These are phyloP conservation scores for Citeromyces matritensis DNA, from an alignment of 805 yeast species.

Conservation along the genomic window DNA sequence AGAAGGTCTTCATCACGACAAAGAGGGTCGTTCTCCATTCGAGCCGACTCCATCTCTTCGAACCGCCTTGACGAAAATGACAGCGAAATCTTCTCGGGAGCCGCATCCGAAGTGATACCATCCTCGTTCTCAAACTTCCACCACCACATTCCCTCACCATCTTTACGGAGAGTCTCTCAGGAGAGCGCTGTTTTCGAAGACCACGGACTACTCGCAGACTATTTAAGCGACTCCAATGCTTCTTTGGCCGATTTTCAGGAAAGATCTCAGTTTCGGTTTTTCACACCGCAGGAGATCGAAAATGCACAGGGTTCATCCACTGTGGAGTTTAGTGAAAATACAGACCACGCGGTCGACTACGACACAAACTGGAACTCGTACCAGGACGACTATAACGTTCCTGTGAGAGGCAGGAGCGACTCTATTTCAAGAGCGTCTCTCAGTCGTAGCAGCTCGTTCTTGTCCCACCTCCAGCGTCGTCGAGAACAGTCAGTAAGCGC, in stretches of 20 bases:
- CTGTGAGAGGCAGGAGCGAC: conserved; percentile 4
- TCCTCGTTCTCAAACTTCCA: conserved; percentile 68
- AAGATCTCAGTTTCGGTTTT: conserved; percentile 53
- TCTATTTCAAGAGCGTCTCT: conserved; percentile 2
- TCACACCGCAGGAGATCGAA: conserved; percentile 71
- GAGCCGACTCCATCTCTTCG: conserved; percentile 3
- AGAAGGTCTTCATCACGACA: conserved; percentile 13
- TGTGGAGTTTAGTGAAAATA: conserved; percentile 28
- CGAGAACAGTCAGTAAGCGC: background rate
- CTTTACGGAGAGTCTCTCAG: conserved; percentile 9
- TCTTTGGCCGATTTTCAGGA: conserved; percentile 20
- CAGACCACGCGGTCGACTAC: conserved; percentile 42
- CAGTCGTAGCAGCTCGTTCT: background rate
- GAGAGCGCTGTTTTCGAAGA: background rate
- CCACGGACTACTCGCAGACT: background rate
- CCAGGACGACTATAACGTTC: conserved; percentile 21
- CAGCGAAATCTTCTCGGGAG: conserved; percentile 66
- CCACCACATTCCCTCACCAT: conserved; percentile 35
- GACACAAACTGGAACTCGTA: conserved; percentile 63
- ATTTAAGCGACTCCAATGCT: background rate
- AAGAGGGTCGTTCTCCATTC: conserved; percentile 11
- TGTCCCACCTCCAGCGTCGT: background rate
- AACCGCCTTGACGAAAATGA: conserved; percentile 37
- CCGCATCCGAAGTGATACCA: conserved; percentile 61
- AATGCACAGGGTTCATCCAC: conserved; percentile 82